Percentiles rank a stretch among this genome's conserved stretches.
Conservation (phyloP, 805 yeast genomes). For the Candida lessepsii region DNA sequence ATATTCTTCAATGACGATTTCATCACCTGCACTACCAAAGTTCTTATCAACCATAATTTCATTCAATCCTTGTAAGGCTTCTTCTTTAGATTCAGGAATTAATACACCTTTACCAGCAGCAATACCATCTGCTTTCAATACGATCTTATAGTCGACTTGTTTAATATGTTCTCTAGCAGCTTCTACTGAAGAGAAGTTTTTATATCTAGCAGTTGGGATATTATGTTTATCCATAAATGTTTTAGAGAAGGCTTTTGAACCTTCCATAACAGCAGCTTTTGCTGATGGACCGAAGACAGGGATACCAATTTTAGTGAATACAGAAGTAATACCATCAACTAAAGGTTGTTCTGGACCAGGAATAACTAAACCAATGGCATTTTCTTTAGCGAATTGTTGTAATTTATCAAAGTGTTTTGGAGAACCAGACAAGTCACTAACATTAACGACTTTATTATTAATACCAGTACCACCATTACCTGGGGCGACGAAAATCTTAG, state of each 20-base stretch:
- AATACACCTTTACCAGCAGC: slow-evolving; percentile 99
- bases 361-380: slow-evolving; percentile 69
- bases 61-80: slow-evolving; percentile 79
- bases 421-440: slow-evolving; percentile 60
- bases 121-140: slow-evolving; percentile 94
- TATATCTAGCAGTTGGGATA: slow-evolving; percentile 92
- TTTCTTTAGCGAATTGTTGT: slow-evolving; percentile 68
- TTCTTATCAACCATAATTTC: slow-evolving; percentile 87
- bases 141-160: slow-evolving; percentile 69
- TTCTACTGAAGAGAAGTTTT: slow-evolving; percentile 75
- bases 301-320: slow-evolving; percentile 78
- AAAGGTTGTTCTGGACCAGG: slow-evolving; percentile 99
- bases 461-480: slow-evolving; percentile 92
- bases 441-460: slow-evolving; percentile 59
- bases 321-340: slow-evolving; percentile 83
- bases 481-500: slow-evolving; percentile 84
- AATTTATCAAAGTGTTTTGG: slow-evolving; percentile 67
- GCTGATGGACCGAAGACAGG: slow-evolving; percentile 97
- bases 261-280: slow-evolving; percentile 92
- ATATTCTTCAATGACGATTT: slow-evolving; percentile 91
- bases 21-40: slow-evolving; percentile 92
- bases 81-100: slow-evolving; percentile 80
- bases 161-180: slow-evolving; percentile 72
- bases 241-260: slow-evolving; percentile 92
- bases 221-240: slow-evolving; percentile 87